phyloP scores from a whole-genome alignment of 805 yeast genomes.

The Nakazawaea wyomingensis region DNA sequence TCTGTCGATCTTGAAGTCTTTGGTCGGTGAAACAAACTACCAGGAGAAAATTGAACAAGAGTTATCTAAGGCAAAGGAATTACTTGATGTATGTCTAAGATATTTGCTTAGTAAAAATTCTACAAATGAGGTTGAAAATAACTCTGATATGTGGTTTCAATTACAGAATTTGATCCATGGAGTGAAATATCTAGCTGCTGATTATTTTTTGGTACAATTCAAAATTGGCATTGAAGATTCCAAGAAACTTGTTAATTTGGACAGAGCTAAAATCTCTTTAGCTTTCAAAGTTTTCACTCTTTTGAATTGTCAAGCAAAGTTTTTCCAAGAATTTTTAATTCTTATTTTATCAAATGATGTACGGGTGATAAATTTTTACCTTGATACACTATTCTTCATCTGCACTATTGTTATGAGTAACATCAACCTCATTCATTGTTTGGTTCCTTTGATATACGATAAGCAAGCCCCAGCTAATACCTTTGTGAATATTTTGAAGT shows the following conservation, averaged over 20 bases:
- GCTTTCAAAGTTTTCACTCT: slow-evolving; percentile 5
- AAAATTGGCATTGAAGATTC: slow-evolving; percentile 1
- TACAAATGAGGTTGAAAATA: background rate
- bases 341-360: slow-evolving; percentile 27
- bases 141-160: background rate
- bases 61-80: background rate
- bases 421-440: slow-evolving; percentile 12
- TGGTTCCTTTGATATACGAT: background rate
- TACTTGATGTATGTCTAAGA: background rate
- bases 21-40: slow-evolving; percentile 14
- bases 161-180: slow-evolving; percentile 3
- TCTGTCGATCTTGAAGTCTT: slow-evolving; percentile 14
- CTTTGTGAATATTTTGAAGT: background rate
- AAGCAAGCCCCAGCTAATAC: background rate
- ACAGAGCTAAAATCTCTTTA: slow-evolving; percentile 28
- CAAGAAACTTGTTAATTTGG: slow-evolving; percentile 36
- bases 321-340: slow-evolving; percentile 4
- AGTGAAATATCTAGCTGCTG: background rate
- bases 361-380: slow-evolving; percentile 32
- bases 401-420: slow-evolving; percentile 21
- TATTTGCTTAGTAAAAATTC: background rate
- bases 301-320: slow-evolving; percentile 3
- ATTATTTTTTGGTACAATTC: slow-evolving; percentile 1
- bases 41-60: background rate
- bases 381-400: slow-evolving; percentile 36